Conservation (phyloP, 345 rosid species). For the Eucalyptus sp. region DNA sequence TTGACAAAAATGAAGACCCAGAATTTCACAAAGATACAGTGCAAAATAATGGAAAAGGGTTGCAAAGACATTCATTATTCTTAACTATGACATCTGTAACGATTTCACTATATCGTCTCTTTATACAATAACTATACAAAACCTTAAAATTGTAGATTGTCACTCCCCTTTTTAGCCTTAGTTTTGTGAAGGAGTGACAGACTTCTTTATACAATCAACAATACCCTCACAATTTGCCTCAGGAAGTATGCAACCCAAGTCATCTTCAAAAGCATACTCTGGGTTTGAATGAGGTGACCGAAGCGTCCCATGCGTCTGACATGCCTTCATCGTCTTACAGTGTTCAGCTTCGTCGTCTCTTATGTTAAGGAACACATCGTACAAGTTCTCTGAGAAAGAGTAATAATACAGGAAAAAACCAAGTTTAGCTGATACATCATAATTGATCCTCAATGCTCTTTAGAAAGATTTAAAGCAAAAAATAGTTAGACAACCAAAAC, state of each 20-base stretch:
- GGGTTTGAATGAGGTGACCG: slow-evolving; percentile 71
- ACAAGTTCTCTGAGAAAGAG: slow-evolving; percentile 57
- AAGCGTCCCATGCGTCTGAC: slow-evolving; percentile 80
- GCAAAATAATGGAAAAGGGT: not conserved
- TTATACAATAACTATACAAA: not conserved
- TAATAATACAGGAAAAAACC: not conserved
- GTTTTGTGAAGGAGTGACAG: slow-evolving; percentile 18
- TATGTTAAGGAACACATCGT: slow-evolving; percentile 79
- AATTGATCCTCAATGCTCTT: not conserved
- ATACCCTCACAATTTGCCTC: slow-evolving; percentile 77
- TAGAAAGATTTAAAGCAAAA: not conserved
- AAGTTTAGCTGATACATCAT: not conserved
- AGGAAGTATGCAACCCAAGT: slow-evolving; percentile 28
- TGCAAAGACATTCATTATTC: not conserved
- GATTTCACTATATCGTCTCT: not conserved
- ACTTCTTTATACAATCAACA: slow-evolving; percentile 71
- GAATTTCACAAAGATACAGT: not conserved
- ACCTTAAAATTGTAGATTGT: not conserved
- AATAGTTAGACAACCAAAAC: not conserved
- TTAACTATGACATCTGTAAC: not conserved
- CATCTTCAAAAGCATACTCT: slow-evolving; percentile 28
- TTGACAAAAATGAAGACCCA: not conserved
- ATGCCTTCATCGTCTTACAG: slow-evolving; percentile 92
- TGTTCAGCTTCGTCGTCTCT: slow-evolving; percentile 98
- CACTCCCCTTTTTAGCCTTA: not conserved